These are phyloP conservation scores for Triticum turgidum DNA, from an alignment of 176 grass and related monocot genomes.

Conservation along the genomic window DNA sequence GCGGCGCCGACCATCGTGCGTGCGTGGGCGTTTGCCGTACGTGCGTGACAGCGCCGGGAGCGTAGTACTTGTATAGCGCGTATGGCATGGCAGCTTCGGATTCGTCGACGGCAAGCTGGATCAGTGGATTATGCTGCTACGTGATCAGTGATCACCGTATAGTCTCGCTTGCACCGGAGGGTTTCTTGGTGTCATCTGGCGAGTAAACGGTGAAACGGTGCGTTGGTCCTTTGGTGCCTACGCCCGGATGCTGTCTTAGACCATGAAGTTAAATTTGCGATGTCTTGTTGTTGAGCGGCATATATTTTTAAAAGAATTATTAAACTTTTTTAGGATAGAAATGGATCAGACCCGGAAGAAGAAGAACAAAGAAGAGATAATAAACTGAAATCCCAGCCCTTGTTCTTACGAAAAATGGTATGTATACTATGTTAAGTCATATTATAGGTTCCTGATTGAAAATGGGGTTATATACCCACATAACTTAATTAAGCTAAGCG, in stretches of 20 bases:
- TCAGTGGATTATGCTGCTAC: not conserved
- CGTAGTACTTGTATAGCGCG: not conserved
- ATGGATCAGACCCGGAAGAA: not conserved
- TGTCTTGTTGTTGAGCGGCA: not conserved
- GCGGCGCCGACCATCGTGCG: not conserved
- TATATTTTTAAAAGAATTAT: not conserved
- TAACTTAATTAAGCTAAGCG: no score
- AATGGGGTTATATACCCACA: no score
- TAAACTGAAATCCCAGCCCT: no score
- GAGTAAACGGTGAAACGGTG: not conserved
- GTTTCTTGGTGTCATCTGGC: not conserved
- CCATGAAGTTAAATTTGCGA: not conserved
- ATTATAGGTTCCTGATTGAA: no score
- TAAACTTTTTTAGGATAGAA: not conserved
- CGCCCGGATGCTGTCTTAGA: not conserved
- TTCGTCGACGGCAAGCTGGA: not conserved
- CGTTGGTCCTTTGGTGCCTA: not conserved
- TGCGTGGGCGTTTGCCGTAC: no score
- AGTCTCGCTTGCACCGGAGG: not conserved
- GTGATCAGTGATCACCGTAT: not conserved
- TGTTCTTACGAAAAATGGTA: no score
- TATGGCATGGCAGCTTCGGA: not conserved
- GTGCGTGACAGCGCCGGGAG: not conserved
- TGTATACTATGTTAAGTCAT: no score
- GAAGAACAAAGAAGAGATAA: no score